Base-by-base conservation (phyloP, 2,329 filamentous ascomycete species). In the Claviceps sp. region DNA sequence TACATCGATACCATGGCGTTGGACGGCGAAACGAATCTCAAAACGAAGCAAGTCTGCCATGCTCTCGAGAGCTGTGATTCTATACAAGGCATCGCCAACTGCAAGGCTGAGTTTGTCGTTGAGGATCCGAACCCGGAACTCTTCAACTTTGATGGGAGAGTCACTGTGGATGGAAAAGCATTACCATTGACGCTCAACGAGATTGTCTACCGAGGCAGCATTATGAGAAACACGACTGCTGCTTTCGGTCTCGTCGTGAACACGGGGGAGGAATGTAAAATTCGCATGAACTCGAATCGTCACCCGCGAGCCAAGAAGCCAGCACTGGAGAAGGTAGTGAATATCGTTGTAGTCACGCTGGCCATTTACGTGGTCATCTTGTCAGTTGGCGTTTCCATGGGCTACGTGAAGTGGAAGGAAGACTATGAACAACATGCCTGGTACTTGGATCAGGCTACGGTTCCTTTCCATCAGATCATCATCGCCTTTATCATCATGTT, bases 401-500 rank as follows among this genome's bases (percentile, higher is more conserved):
- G 86, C 20, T 95, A 95, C 62, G 73, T 84, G 54, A 76, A 85
- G 52, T 96, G 89, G 89, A 78, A 81, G 47, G 67, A 72, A 16
- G 70, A 75, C 5, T 81, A 79, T 9, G 89, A 95, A 63, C 68
- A 72, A 24, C 67, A 77, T 14, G 79, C 87, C 2, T 95, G 86
- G 84, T 96, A 95, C 61, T 71, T 96, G 18, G 66, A 73, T 4
- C 68, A 79, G 51, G 84, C 87, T 1, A 75, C 72, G 4, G 87
- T 95, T n/a, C 74, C 78, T 1, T 86, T 88, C 59, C 80, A 88
- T 57, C 82, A 89, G 37, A 89, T 94, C 54, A 84, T 96, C 57
- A 84, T 91, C 30, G 89, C 87, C 0, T 96, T 89, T 64, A 81
- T 95, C 58, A 95, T 97, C 68, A 91, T 95, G 81, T 95, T 95